Base-by-base conservation (phyloP, 2,329 filamentous ascomycete species). In the Simplicillium aogashimaense region DNA sequence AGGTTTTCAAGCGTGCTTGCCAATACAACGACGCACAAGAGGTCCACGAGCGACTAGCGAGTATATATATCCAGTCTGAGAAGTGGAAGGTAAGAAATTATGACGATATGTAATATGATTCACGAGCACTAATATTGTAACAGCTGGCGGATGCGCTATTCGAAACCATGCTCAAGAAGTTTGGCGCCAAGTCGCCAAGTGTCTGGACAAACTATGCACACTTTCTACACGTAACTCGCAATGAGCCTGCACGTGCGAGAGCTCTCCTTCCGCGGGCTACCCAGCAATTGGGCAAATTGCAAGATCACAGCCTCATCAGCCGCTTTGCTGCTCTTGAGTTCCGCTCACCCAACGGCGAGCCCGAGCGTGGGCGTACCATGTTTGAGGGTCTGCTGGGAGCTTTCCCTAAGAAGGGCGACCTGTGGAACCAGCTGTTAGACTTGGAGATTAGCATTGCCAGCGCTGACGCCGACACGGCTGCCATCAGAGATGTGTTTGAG, bases 131-230 rank as follows among this genome's bases (percentile, higher is more conserved):
- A 25, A 25, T 9, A 25, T 6, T 9, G 6, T 6, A 6, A 25
- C 20, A 94, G 83, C 83, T 89, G 74, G 90, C 90, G 41, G 88
- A 95, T 55, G 77, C 75, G 16, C 74, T 97, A 50, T 97, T 95
- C 67, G 83, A 92, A 59, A 66, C 72, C 32, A 86, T 94, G 63
- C 70, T 86, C 53, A 94, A 92, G 69, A 95, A 94, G 65, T 89
- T 87, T 44, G 86, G 92, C 55, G 83, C 83, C 47, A 79, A 81
- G 48, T 78, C 81, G 6, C 81, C 86, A 9, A 76, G 81, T 39
- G 79, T 95, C 50, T 98, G 89, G 86, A 72, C 83, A 61, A 95
- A 97, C 68, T 97, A 95, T 63, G 90, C 89, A 17, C 83, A 84
- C 53, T 97, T 95, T 73, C 72, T 98, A 41, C 83, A 95, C 65